A percentile compares a stretch with the other conserved stretches of the same genome.
These are phyloP conservation scores for Raffaelea deltoideospora DNA, from an alignment of 2,329 filamentous ascomycete species.

Conservation along the genomic window DNA sequence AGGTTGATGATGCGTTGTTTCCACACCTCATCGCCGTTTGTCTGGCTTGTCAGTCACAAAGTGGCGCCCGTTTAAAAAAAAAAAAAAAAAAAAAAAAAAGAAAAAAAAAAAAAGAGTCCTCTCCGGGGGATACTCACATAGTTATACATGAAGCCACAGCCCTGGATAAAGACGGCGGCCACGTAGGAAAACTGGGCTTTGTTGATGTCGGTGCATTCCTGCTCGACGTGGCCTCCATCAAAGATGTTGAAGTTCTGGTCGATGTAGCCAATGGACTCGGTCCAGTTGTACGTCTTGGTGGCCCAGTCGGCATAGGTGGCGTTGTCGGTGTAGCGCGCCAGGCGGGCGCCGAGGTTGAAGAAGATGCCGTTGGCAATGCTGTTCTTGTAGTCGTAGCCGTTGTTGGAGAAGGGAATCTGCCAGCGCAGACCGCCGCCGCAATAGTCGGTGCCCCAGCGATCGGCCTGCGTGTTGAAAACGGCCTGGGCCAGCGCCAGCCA, in stretches of 20 bases:
- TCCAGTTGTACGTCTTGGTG: conserved; percentile 47
- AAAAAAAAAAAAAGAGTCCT: background rate
- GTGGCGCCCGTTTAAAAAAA: no score
- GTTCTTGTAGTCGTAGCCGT: conserved; percentile 65
- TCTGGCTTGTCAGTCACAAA: conserved; percentile 24
- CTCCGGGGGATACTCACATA: conserved; percentile 23
- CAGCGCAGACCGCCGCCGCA: conserved; percentile 61
- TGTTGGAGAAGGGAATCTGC: conserved; percentile 63
- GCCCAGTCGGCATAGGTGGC: conserved; percentile 49
- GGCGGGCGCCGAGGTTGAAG: conserved; percentile 51
- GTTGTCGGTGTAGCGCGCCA: conserved; percentile 57
- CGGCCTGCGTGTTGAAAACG: conserved; percentile 49
- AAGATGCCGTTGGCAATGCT: conserved; percentile 45
- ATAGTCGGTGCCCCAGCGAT: conserved; percentile 45
- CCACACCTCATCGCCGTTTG: conserved; percentile 37
- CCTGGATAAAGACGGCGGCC: conserved; percentile 44
- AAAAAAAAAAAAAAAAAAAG: background rate
- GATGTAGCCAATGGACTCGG: conserved; percentile 38
- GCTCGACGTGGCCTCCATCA: conserved; percentile 43
- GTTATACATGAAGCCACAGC: conserved; percentile 56
- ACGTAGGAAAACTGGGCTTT: conserved; percentile 54
- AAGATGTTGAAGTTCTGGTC: conserved; percentile 43
- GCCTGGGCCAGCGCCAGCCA: conserved; percentile 55
- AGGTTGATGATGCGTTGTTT: conserved; percentile 38
- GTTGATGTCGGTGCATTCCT: conserved; percentile 46